Evolutionary conservation across 306 rosid species (phyloP), one percentile per base, ranked within the genome.

Genomic region (Leucaena leucocephala): DNA sequence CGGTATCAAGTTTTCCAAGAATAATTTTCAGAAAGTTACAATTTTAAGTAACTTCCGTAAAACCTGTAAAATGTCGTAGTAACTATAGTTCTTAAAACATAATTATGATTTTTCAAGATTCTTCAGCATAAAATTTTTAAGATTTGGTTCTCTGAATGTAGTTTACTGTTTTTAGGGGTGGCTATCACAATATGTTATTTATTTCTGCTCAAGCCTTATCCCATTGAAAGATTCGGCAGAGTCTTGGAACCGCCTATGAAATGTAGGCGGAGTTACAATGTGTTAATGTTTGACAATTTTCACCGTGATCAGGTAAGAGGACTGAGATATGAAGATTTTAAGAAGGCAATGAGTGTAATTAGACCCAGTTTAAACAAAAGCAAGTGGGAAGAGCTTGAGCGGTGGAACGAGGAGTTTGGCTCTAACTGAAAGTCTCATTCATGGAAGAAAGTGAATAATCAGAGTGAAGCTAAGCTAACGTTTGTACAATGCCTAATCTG

Each of bases 331-430:
- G 93, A 87, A 36, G 98, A 95, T 82, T 95, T 95, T 79, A 85
- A 75, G 84, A 86, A 82, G 85, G 94, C 98, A 16, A 95, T 95
- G 98, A 46, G 82, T 11, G 91, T 87, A 2, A 90, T 95, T 36
- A 90, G 98, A 75, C 98, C 98, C 16, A 95, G 98, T 86, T 91
- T 91, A 82, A 95, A 87, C 84, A 95, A 90, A 81, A 91, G 94
- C 84, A 92, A 89, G 82, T 95, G 98, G 98, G 91, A 91, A 85
- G 98, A 92, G 79, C 94, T 95, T 78, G 91, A 92, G 76, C 85
- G 76, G 68, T 95, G 98, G 98, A 95, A 95, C 76, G 83, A 90
- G 74, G 95, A 90, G 68, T 95, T 88, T 77, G 98, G 98, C 82
- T 92, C 98, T 75, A 92, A 90, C 75, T 95, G 86, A 91, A 91